These are phyloP conservation scores for Xylona heveae DNA, from an alignment of 495 filamentous ascomycete genomes.

Conservation along the genomic window DNA sequence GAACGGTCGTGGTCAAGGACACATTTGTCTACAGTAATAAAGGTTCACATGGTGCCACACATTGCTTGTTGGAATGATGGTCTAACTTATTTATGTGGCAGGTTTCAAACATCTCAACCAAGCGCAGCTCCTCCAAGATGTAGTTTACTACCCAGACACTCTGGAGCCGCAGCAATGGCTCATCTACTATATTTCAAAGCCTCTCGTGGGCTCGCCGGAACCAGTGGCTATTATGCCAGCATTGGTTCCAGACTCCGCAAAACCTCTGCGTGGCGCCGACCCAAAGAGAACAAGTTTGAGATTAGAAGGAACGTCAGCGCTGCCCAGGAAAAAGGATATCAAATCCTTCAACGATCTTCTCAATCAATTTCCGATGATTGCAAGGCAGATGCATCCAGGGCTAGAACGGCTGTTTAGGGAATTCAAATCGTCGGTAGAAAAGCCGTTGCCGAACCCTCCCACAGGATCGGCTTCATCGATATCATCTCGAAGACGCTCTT, in stretches of 20 bases:
- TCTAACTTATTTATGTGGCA: conserved; percentile 15
- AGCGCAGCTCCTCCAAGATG: conserved; percentile 69
- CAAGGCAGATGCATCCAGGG: conserved; percentile 85
- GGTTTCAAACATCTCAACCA: conserved; percentile 86
- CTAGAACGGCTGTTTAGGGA: conserved; percentile 79
- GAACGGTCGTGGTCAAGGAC: conserved; percentile 89
- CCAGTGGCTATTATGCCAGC: conserved; percentile 19
- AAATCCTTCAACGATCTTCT: conserved; percentile 79
- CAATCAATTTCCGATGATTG: conserved; percentile 88
- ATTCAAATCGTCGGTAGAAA: conserved; percentile 68
- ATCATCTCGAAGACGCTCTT: conserved; percentile 7
- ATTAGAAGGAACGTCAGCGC: background rate
- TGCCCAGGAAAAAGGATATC: conserved; percentile 55
- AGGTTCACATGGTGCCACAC: conserved; percentile 28
- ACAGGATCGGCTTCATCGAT: conserved; percentile 18
- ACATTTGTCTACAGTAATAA: conserved; percentile 88
- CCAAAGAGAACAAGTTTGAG: too few species aligned
- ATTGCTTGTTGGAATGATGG: background rate
- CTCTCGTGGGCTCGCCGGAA: conserved; percentile 71
- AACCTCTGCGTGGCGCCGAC: conserved; percentile 4
- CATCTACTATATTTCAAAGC: conserved; percentile 87
- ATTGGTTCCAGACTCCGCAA: conserved; percentile 3
- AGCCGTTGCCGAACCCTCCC: conserved; percentile 55
- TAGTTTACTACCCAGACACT: conserved; percentile 68
- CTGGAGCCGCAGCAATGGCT: conserved; percentile 79